Evolutionary conservation across 495 filamentous ascomycete genomes (phyloP).

Genomic region (Tetracladium setigerum): DNA sequence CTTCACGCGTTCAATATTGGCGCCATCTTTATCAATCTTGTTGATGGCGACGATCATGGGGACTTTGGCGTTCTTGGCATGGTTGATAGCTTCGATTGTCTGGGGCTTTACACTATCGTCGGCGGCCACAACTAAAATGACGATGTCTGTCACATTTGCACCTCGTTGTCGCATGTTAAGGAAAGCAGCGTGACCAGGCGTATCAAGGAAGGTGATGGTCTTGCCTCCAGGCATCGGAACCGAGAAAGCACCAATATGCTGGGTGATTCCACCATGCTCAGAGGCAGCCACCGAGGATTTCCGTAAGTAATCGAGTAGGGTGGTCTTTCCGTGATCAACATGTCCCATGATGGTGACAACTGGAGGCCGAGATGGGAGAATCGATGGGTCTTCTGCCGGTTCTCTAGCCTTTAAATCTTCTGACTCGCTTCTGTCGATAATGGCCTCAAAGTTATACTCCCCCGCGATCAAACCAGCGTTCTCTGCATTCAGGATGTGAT

Average conservation of each 20-base stretch:
- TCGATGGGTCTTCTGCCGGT: constrained; percentile 59
- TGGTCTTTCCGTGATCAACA: constrained; percentile 98
- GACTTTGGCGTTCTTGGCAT: constrained; percentile 82
- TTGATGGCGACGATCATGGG: constrained; percentile 98
- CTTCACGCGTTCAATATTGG: constrained; percentile 75
- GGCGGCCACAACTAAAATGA: constrained; percentile 91
- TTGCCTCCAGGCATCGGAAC: constrained; percentile 80
- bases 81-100: constrained; percentile 93
- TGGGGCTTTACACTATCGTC: constrained; percentile 98
- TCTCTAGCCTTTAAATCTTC: constrained; percentile 71
- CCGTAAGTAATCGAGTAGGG: constrained; percentile 86
- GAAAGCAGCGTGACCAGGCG: constrained; percentile 94
- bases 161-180: constrained; percentile 92
- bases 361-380: constrained; percentile 69
- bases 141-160: constrained; percentile 93
- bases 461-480: constrained; percentile 83
- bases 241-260: constrained; percentile 98
- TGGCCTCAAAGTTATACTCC: constrained; percentile 90
- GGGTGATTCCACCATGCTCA: constrained; percentile 96
- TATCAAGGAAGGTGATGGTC: constrained; percentile 93
- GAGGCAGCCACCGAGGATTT: constrained; percentile 84
- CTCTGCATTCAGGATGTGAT: constrained; percentile 82
- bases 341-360: constrained; percentile 99
- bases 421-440: constrained; percentile 58
- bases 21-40: constrained; percentile 85